Percentiles rank a stretch among this genome's conserved stretches.
Evolutionary conservation across 2,329 filamentous ascomycete genomes (phyloP).

Genomic region (Aspergillus hortae): DNA sequence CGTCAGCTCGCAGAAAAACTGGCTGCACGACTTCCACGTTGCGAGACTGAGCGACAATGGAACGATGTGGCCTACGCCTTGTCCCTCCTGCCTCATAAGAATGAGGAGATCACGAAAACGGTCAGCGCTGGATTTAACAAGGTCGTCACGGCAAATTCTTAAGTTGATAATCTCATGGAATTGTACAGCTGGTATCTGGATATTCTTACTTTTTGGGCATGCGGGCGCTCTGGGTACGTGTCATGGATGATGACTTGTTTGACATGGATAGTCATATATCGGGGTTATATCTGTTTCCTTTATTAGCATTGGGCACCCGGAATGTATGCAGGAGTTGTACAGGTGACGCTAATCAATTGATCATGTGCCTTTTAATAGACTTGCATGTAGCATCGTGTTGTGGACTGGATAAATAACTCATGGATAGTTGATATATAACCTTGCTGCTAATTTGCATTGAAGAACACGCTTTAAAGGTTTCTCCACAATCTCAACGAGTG

Average conservation of each 20-base stretch:
- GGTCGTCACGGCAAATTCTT: slow-evolving; percentile 62
- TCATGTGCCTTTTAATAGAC: too few species aligned
- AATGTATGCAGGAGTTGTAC: too few species aligned
- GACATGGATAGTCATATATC: neutral
- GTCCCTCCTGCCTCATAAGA: slow-evolving; percentile 74
- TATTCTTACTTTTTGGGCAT: neutral
- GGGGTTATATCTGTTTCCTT: too few species aligned
- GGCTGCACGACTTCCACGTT: slow-evolving; percentile 76
- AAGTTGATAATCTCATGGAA: slow-evolving; percentile 6
- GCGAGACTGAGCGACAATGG: slow-evolving; percentile 93
- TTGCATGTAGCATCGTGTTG: too few species aligned
- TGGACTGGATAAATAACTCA: too few species aligned
- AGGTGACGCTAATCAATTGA: too few species aligned
- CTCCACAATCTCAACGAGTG: too few species aligned
- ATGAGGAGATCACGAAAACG: slow-evolving; percentile 45
- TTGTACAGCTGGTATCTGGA: slow-evolving; percentile 13
- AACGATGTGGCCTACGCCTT: slow-evolving; percentile 94
- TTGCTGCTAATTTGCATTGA: neutral
- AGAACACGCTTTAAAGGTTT: neutral
- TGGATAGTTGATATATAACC: too few species aligned
- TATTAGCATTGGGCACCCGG: too few species aligned
- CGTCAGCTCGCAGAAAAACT: slow-evolving; percentile 91
- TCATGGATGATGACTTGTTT: neutral
- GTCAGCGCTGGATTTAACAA: slow-evolving; percentile 53
- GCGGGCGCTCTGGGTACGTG: neutral